These are phyloP conservation scores for Salix koriyanagi DNA, from an alignment of 345 rosid genomes.

Conservation along the genomic window DNA sequence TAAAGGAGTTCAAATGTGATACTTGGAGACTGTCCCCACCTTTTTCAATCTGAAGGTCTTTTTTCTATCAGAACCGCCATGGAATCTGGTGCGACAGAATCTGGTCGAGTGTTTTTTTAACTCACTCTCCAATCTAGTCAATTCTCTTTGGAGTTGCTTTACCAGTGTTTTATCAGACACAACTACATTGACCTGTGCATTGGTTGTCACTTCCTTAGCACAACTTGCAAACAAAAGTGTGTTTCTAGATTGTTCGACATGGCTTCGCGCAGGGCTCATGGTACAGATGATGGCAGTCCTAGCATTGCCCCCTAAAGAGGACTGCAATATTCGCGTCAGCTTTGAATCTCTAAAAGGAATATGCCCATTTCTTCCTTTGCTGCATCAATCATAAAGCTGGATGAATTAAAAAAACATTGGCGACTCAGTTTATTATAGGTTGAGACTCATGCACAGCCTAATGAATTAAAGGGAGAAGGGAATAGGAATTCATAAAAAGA, in stretches of 20 bases:
- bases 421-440: not conserved
- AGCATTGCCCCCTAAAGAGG: slow-evolving; percentile 88
- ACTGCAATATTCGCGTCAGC: slow-evolving; percentile 88
- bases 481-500: not conserved
- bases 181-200: slow-evolving; percentile 82
- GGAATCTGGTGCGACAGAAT: slow-evolving; percentile 38
- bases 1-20: not conserved
- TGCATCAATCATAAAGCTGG: slow-evolving; percentile 38
- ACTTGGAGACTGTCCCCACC: slow-evolving; percentile 36
- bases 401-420: slow-evolving; percentile 9
- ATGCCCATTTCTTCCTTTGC: slow-evolving; percentile 91
- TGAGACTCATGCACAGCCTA: not conserved
- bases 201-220: slow-evolving; percentile 87
- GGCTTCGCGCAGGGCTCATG: slow-evolving; percentile 85
- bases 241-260: slow-evolving; percentile 92
- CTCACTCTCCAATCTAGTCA: slow-evolving; percentile 78
- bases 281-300: slow-evolving; percentile 92
- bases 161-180: slow-evolving; percentile 85
- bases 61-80: slow-evolving; percentile 54
- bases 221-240: slow-evolving; percentile 91
- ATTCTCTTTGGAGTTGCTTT: slow-evolving; percentile 82
- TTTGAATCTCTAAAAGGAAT: slow-evolving; percentile 92
- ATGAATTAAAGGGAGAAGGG: not conserved
- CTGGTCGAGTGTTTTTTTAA: slow-evolving; percentile 45
- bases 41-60: slow-evolving; percentile 74